A percentile compares a stretch with the other conserved stretches of the same genome.
Evolutionary conservation across 2,329 filamentous ascomycete genomes (phyloP).

Genomic region (Stachybotrys elegans): DNA sequence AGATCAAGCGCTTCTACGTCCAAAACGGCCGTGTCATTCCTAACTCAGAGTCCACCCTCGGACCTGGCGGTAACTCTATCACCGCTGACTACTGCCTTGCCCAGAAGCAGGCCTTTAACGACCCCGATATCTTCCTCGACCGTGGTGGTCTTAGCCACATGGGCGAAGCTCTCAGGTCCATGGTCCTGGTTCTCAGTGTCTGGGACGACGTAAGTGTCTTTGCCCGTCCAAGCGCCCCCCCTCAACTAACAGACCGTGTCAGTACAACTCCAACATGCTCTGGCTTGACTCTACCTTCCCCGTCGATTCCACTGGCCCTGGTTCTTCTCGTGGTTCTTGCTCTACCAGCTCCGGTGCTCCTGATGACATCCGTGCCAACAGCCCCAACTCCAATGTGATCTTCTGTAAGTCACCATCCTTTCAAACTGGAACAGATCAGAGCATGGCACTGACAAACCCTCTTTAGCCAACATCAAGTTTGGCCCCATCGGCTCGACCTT

Average conservation of each 20-base stretch:
- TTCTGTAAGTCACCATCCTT: conserved; percentile 28
- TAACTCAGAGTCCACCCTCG: conserved; percentile 38
- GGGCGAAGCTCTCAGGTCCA: conserved; percentile 32
- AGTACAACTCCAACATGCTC: conserved; percentile 58
- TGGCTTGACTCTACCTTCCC: conserved; percentile 66
- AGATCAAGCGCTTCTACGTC: conserved; percentile 59
- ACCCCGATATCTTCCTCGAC: conserved; percentile 42
- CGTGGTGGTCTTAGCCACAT: conserved; percentile 53
- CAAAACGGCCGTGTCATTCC: conserved; percentile 53
- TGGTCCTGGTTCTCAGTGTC: conserved; percentile 40
- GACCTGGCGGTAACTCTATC: conserved; percentile 38
- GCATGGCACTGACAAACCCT: background rate
- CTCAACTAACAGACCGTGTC: background rate
- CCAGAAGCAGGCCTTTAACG: conserved; percentile 51
- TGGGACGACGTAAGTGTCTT: conserved; percentile 48
- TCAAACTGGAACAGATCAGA: background rate
- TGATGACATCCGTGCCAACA: conserved; percentile 36
- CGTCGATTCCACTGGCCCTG: conserved; percentile 34
- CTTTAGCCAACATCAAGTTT: conserved; percentile 44
- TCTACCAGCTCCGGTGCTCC: conserved; percentile 45
- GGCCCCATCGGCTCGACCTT: conserved; percentile 48
- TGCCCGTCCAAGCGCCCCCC: background rate
- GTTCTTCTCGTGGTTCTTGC: conserved; percentile 49
- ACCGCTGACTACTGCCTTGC: conserved; percentile 50
- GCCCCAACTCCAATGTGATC: conserved; percentile 40